These are phyloP conservation scores for Vitis cinerea DNA, from an alignment of 164 flowering plant genomes.

Conservation along the genomic window DNA sequence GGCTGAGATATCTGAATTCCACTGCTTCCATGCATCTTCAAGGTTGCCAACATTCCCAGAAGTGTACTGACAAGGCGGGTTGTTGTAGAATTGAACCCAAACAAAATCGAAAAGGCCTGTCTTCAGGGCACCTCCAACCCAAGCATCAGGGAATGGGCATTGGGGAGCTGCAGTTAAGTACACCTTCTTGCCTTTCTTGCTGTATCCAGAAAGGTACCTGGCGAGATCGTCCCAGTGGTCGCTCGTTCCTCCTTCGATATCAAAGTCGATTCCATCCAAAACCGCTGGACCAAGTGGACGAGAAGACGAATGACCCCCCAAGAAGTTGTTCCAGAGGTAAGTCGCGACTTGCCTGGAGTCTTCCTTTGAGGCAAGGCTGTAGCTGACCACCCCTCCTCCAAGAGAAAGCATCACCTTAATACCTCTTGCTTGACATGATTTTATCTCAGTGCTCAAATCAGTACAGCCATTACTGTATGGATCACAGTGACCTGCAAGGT, in stretches of 20 bases:
- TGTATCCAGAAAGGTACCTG: background rate
- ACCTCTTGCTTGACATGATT: too few relatives aligned
- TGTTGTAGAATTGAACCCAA: slow-evolving; percentile 37
- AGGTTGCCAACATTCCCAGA: slow-evolving; percentile 20
- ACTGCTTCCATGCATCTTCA: slow-evolving; percentile 27
- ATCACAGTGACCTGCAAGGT: slow-evolving; percentile 23
- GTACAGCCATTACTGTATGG: too few relatives aligned
- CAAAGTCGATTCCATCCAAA: slow-evolving; percentile 28
- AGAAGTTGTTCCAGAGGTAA: slow-evolving; percentile 30
- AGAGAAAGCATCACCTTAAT: too few relatives aligned
- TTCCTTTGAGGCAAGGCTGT: too few relatives aligned
- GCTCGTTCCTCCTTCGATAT: slow-evolving; percentile 10
- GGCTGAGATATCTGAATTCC: slow-evolving; percentile 21
- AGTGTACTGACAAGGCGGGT: slow-evolving; percentile 32
- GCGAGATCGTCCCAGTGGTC: slow-evolving; percentile 12
- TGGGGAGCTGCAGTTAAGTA: slow-evolving; percentile 23
- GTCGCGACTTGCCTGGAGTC: slow-evolving; percentile 1
- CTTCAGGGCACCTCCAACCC: slow-evolving; percentile 19
- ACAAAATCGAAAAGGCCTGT: slow-evolving; percentile 33
- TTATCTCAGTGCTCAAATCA: too few relatives aligned
- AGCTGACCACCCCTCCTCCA: too few relatives aligned
- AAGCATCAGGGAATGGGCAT: slow-evolving; percentile 29
- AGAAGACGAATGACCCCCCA: slow-evolving; percentile 15
- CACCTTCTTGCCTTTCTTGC: slow-evolving; percentile 3
- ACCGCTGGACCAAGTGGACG: slow-evolving; percentile 25